A percentile compares a stretch with the other conserved stretches of the same genome.
These are phyloP conservation scores for Xerocomellus chrysenteron DNA, from an alignment of 768 basidiomycete genomes.

Conservation along the genomic window DNA sequence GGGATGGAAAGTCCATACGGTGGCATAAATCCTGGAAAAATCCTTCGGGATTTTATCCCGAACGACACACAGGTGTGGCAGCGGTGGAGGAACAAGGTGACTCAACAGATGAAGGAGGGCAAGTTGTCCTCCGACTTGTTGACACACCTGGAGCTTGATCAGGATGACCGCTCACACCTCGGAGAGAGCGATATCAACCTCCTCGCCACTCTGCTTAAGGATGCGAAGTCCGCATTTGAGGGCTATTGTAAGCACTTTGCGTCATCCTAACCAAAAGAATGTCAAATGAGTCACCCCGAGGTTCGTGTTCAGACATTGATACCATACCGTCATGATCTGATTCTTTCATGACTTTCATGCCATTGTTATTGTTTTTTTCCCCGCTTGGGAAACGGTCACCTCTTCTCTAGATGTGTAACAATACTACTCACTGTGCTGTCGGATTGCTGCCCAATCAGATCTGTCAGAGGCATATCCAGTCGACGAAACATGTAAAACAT, in stretches of 20 bases:
- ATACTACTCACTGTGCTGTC: background rate
- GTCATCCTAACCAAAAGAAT: background rate
- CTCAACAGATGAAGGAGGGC: slow-evolving; percentile 15
- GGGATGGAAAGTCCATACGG: slow-evolving; percentile 20
- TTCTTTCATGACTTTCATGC: background rate
- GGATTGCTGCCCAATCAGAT: no score
- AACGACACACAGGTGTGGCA: slow-evolving; percentile 27
- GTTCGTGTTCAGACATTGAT: background rate
- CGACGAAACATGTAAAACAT: no score
- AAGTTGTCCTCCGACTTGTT: background rate
- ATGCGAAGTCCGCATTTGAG: slow-evolving; percentile 20
- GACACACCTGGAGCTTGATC: background rate
- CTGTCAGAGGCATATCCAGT: background rate
- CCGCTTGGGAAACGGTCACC: background rate
- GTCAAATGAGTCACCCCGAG: background rate
- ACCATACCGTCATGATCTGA: background rate
- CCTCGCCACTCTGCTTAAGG: slow-evolving; percentile 15
- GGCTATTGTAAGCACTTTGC: slow-evolving; percentile 13
- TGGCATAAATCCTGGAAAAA: slow-evolving; percentile 7
- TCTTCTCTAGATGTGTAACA: background rate
- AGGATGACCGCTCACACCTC: slow-evolving; percentile 10
- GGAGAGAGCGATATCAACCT: slow-evolving; percentile 9
- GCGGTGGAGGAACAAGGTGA: slow-evolving; percentile 25
- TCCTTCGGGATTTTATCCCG: slow-evolving; percentile 23
- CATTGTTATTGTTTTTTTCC: background rate